phyloP scores from a whole-genome alignment of 805 yeast species.

The Scheffersomyces coipomensis region DNA sequence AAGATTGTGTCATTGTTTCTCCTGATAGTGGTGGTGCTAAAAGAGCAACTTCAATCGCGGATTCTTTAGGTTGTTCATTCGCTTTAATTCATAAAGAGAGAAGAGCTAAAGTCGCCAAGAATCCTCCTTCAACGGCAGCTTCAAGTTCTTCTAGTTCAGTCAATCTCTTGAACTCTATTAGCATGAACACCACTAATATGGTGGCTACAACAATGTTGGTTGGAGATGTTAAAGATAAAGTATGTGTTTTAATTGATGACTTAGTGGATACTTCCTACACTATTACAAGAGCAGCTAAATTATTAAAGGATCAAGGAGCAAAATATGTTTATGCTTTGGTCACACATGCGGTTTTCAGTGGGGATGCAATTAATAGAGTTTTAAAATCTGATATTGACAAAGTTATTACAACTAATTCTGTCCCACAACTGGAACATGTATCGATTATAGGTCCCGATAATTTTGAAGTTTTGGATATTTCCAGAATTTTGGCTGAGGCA shows the following conservation, averaged over 20 bases:
- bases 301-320: conserved; percentile 93
- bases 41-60: conserved; percentile 93
- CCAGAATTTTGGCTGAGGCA: conserved; percentile 88
- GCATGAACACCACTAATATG: conserved; percentile 14
- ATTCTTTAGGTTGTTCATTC: conserved; percentile 80
- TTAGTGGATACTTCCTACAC: conserved; percentile 92
- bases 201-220: conserved; percentile 92
- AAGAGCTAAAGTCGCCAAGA: conserved; percentile 45
- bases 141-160: conserved; percentile 10
- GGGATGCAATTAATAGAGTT: conserved; percentile 80
- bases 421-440: conserved; percentile 71
- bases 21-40: conserved; percentile 99
- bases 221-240: conserved; percentile 86
- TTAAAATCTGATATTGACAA: conserved; percentile 72
- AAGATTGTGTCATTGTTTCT: conserved; percentile 86
- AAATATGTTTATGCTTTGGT: conserved; percentile 79
- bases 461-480: conserved; percentile 82
- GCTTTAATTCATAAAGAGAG: conserved; percentile 96
- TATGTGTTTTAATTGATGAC: conserved; percentile 91
- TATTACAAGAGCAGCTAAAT: conserved; percentile 85
- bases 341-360: conserved; percentile 91
- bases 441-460: conserved; percentile 41
- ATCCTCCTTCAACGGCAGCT: conserved; percentile 25
- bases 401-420: conserved; percentile 84
- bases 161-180: conserved; percentile 1